A percentile compares a stretch with the other conserved stretches of the same genome.
Evolutionary conservation across 2,329 filamentous ascomycete species (phyloP).

Genomic region (Pseudonectria foliicola): DNA sequence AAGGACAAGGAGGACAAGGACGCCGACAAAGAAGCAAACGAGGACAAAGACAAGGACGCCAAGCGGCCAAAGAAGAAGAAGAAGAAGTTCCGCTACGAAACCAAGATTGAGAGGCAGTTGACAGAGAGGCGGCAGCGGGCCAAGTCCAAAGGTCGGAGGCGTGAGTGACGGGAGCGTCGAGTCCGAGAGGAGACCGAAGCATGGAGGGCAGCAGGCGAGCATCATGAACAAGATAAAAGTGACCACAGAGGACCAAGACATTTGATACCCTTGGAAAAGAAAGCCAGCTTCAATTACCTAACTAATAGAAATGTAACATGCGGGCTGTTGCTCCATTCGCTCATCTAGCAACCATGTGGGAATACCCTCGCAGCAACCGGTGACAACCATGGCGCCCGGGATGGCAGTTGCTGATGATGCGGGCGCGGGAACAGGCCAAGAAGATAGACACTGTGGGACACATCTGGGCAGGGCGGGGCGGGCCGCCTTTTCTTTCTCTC

Average conservation of each 20-base stretch:
- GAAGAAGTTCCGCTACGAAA: slow-evolving; percentile 89
- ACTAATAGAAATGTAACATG: slow-evolving; percentile 24
- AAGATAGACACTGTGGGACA: slow-evolving; percentile 1
- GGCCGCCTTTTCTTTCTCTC: background rate
- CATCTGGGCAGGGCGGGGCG: background rate
- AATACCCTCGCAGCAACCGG: slow-evolving; percentile 17
- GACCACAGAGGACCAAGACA: no score
- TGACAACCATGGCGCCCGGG: slow-evolving; percentile 12
- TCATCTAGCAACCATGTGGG: slow-evolving; percentile 19
- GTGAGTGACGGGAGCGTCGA: slow-evolving; percentile 4
- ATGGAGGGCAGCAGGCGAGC: slow-evolving; percentile 9
- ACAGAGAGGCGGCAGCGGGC: slow-evolving; percentile 63
- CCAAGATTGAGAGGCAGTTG: slow-evolving; percentile 74
- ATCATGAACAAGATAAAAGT: slow-evolving; percentile 18
- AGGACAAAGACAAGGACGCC: slow-evolving; percentile 25
- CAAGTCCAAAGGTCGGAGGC: slow-evolving; percentile 42
- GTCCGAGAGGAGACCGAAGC: slow-evolving; percentile 3
- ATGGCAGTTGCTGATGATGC: slow-evolving; percentile 8
- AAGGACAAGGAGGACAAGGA: slow-evolving; percentile 31
- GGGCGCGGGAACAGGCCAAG: slow-evolving; percentile 8
- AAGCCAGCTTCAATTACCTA: slow-evolving; percentile 23
- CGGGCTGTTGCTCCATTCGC: slow-evolving; percentile 22
- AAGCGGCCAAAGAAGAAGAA: slow-evolving; percentile 68
- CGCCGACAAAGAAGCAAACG: slow-evolving; percentile 16
- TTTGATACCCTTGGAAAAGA: slow-evolving; percentile 23